These are phyloP conservation scores for Boletus pseudopeckii DNA, from an alignment of 768 basidiomycete genomes.

Conservation along the genomic window DNA sequence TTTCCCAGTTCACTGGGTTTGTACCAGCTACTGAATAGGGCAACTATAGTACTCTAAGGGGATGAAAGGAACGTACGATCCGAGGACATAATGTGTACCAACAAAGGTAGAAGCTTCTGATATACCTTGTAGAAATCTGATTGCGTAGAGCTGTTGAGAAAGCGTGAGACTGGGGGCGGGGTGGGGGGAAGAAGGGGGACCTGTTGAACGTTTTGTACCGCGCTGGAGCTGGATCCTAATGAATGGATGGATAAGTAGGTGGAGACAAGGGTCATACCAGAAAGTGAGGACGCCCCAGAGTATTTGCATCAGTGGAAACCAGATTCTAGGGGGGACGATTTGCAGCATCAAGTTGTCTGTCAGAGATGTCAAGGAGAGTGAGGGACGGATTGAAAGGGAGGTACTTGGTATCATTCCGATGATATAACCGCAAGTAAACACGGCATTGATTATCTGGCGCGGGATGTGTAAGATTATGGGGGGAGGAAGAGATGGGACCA, in stretches of 20 bases:
- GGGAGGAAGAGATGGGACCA: slow-evolving; percentile 6
- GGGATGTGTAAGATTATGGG: not conserved
- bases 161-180: not conserved
- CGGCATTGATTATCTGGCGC: slow-evolving; percentile 57
- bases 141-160: slow-evolving; percentile 52
- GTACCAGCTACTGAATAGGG: slow-evolving; percentile 52
- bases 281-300: slow-evolving; percentile 66
- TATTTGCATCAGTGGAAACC: slow-evolving; percentile 64
- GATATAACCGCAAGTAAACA: slow-evolving; percentile 74
- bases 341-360: slow-evolving; percentile 64
- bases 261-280: slow-evolving; percentile 36
- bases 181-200: slow-evolving; percentile 28
- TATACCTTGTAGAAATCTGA: slow-evolving; percentile 71
- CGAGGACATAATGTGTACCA: slow-evolving; percentile 69
- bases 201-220: slow-evolving; percentile 53
- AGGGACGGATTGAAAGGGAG: not conserved
- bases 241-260: not conserved
- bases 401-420: slow-evolving; percentile 70
- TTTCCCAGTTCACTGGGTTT: slow-evolving; percentile 67
- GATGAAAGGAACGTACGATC: slow-evolving; percentile 47
- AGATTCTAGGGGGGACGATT: slow-evolving; percentile 57
- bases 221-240: slow-evolving; percentile 45
- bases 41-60: not conserved
- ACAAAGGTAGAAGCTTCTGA: slow-evolving; percentile 76
- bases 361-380: not conserved